phyloP scores from a whole-genome alignment of 2,329 filamentous ascomycete genomes.

The Neoscytalidium dimidiatum region DNA sequence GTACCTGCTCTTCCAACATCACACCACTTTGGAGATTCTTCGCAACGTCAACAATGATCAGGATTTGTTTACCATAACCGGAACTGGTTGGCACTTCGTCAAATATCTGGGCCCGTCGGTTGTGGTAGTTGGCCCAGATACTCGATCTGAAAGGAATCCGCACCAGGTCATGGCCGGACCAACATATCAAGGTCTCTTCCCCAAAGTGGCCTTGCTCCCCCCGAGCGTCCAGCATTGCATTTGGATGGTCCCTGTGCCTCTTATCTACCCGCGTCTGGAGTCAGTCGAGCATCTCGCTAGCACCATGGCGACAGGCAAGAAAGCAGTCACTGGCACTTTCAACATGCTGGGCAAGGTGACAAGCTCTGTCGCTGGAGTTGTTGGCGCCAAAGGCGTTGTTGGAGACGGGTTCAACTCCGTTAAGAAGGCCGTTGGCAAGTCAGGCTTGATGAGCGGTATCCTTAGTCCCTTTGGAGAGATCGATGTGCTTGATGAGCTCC shows the following conservation, averaged over 20 bases:
- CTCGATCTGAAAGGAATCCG: conserved; percentile 86
- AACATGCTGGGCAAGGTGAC: conserved; percentile 95
- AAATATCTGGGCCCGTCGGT: conserved; percentile 93
- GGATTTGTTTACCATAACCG: conserved; percentile 94
- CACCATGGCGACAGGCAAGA: conserved; percentile 92
- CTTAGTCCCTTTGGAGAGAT: conserved; percentile 96
- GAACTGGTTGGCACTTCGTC: conserved; percentile 98
- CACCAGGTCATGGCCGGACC: conserved; percentile 92
- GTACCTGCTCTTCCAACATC: conserved; percentile 98
- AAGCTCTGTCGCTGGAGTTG: conserved; percentile 90
- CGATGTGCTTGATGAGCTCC: conserved; percentile 88
- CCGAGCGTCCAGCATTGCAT: conserved; percentile 95
- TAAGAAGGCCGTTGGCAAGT: conserved; percentile 95
- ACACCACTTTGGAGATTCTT: conserved; percentile 91
- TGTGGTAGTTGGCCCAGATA: conserved; percentile 86
- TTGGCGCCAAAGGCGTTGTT: conserved; percentile 91
- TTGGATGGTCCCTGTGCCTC: conserved; percentile 89
- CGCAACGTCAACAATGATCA: conserved; percentile 84
- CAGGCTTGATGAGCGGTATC: conserved; percentile 91
- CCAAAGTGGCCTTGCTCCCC: conserved; percentile 87
- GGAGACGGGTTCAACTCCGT: conserved; percentile 90
- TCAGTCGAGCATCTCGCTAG: conserved; percentile 88
- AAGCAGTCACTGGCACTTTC: conserved; percentile 93
- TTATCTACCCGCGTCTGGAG: conserved; percentile 89
- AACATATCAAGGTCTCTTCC: conserved; percentile 96